A percentile compares a stretch with the other conserved stretches of the same genome.
Conservation (phyloP, 495 filamentous ascomycete genomes). For the Chaetomium fimeti region DNA sequence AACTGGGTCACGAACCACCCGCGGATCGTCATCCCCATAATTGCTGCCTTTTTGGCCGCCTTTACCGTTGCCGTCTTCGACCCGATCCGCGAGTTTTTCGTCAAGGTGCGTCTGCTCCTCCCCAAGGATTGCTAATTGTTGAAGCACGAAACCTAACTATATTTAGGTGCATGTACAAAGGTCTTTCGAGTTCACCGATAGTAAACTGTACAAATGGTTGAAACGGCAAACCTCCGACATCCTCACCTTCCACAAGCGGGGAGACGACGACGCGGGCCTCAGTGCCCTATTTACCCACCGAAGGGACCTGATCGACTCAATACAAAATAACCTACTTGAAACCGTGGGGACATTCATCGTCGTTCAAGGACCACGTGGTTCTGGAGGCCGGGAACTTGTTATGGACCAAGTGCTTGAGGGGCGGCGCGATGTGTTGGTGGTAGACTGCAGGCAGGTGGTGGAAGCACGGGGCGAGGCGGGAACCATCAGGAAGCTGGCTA, state of each 20-base stretch:
- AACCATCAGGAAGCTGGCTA: constrained; percentile 78
- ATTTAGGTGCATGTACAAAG: constrained; percentile 67
- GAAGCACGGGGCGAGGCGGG: constrained; percentile 89
- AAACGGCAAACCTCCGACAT: constrained; percentile 73
- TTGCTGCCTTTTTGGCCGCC: constrained; percentile 77
- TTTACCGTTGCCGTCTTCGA: constrained; percentile 91
- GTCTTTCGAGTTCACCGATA: constrained; percentile 70
- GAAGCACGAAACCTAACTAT: constrained; percentile 8
- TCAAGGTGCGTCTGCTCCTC: constrained; percentile 50
- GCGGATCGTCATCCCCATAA: constrained; percentile 75
- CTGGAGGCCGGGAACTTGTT: constrained; percentile 85
- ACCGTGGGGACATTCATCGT: constrained; percentile 90
- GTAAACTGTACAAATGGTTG: constrained; percentile 72
- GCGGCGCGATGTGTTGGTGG: constrained; percentile 74
- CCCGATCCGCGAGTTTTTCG: constrained; percentile 86
- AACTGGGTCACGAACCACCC: constrained; percentile 92
- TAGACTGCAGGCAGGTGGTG: constrained; percentile 92
- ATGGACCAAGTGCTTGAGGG: constrained; percentile 78
- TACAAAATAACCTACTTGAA: constrained; percentile 84
- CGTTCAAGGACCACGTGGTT: constrained; percentile 86
- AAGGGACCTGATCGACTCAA: constrained; percentile 71
- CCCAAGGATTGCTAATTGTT: no score
- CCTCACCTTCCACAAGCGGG: constrained; percentile 49
- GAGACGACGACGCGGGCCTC: constrained; percentile 66
- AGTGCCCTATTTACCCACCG: constrained; percentile 86